These are phyloP conservation scores for Bipolaris gigantea DNA, from an alignment of 2,329 filamentous ascomycete species.

Conservation along the genomic window DNA sequence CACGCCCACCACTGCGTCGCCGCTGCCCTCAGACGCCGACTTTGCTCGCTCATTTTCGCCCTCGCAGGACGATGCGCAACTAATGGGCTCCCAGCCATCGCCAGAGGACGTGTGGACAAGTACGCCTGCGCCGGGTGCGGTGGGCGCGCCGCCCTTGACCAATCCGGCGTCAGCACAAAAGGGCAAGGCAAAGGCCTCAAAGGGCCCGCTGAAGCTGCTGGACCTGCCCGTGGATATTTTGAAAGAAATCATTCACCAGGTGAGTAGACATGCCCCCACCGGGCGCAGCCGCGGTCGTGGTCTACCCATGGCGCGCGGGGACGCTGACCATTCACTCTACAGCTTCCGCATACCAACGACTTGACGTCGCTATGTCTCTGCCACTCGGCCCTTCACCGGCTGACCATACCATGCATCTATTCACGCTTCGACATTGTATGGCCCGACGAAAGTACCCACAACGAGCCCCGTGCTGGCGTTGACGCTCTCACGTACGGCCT, in stretches of 20 bases:
- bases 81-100: conserved; percentile 15
- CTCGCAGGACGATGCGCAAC: conserved; percentile 28
- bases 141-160: conserved; percentile 15
- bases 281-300: background rate
- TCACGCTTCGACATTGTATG: conserved; percentile 86
- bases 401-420: conserved; percentile 79
- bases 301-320: background rate
- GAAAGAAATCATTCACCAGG: conserved; percentile 78
- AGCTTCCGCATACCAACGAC: conserved; percentile 82
- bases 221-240: conserved; percentile 78
- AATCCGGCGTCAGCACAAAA: conserved; percentile 52
- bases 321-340: conserved; percentile 22
- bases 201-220: conserved; percentile 65
- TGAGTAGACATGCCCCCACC: conserved; percentile 40
- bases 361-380: conserved; percentile 76
- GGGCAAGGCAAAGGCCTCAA: conserved; percentile 51
- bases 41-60: conserved; percentile 21
- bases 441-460: conserved; percentile 69
- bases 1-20: conserved; percentile 34
- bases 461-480: conserved; percentile 70
- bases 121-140: conserved; percentile 9
- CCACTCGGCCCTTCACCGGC: conserved; percentile 73
- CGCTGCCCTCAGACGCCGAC: conserved; percentile 32
- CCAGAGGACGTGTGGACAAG: conserved; percentile 17
- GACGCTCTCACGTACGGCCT: conserved; percentile 83